Percentiles rank a stretch among this genome's conserved stretches.
Conservation (phyloP, 495 filamentous ascomycete genomes). For the Delitschia confertaspora region DNA sequence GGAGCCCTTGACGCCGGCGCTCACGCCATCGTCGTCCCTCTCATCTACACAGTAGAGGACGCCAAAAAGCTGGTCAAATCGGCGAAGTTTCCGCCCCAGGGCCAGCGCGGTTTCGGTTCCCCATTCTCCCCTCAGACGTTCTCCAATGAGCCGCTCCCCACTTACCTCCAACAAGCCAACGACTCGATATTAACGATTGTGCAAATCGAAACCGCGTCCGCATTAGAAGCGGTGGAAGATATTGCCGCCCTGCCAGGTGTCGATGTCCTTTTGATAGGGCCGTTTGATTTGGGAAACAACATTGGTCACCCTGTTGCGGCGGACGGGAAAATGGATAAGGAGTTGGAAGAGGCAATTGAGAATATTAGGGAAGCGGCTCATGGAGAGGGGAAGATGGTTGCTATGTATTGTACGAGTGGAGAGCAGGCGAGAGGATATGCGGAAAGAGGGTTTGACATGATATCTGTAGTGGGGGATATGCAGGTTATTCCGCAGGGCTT, state of each 20-base stretch:
- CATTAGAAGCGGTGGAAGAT: constrained; percentile 54
- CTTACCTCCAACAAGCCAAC: constrained; percentile 71
- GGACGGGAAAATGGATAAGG: constrained; percentile 51
- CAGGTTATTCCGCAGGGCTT: constrained; percentile 18
- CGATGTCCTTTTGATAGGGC: constrained; percentile 70
- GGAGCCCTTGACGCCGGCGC: constrained; percentile 37
- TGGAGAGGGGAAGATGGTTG: constrained; percentile 61
- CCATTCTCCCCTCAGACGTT: constrained; percentile 53
- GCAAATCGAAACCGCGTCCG: constrained; percentile 74
- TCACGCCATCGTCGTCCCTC: constrained; percentile 38
- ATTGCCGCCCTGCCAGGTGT: constrained; percentile 64
- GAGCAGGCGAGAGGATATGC: constrained; percentile 54
- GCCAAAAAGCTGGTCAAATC: constrained; percentile 31
- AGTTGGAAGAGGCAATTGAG: constrained; percentile 59
- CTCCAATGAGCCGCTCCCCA: constrained; percentile 38
- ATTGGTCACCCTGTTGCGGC: constrained; percentile 62
- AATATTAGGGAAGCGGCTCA: constrained; percentile 54
- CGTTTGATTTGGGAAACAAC: constrained; percentile 67
- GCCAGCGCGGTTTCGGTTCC: constrained; percentile 34
- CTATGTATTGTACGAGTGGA: constrained; percentile 65
- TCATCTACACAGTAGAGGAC: constrained; percentile 34
- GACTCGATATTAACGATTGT: constrained; percentile 60
- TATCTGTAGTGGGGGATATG: constrained; percentile 39
- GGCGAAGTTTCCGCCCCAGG: constrained; percentile 36
- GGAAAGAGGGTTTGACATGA: constrained; percentile 69